Percentiles rank a stretch among this genome's conserved stretches.
These are phyloP conservation scores for Boletus speciosus DNA, from an alignment of 768 basidiomycete species.

Conservation along the genomic window DNA sequence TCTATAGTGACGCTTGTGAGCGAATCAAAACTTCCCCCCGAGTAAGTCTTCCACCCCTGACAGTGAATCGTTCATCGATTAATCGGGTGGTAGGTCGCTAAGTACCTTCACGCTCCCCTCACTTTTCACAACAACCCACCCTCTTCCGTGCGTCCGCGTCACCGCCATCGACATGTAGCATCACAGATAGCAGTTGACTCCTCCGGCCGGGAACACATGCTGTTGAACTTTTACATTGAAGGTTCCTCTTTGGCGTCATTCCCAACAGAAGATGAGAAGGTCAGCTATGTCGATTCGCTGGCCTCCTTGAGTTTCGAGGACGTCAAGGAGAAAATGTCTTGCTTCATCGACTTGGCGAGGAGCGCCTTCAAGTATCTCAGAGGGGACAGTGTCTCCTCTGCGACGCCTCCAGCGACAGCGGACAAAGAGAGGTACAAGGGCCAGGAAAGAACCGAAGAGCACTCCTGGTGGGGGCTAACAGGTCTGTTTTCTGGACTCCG, in stretches of 20 bases:
- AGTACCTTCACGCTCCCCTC: slow-evolving; percentile 64
- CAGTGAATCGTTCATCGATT: not conserved
- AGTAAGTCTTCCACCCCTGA: slow-evolving; percentile 30
- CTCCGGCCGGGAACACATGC: slow-evolving; percentile 76
- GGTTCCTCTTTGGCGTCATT: slow-evolving; percentile 40
- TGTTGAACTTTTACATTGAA: slow-evolving; percentile 80
- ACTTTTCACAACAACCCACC: slow-evolving; percentile 83
- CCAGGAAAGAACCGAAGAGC: slow-evolving; percentile 29
- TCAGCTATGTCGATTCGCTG: slow-evolving; percentile 43
- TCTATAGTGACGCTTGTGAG: slow-evolving; percentile 62
- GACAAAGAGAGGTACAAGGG: slow-evolving; percentile 29
- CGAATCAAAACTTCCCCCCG: slow-evolving; percentile 44
- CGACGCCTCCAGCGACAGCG: slow-evolving; percentile 27
- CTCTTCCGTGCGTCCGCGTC: slow-evolving; percentile 68
- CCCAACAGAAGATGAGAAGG: slow-evolving; percentile 25
- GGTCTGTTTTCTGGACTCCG: slow-evolving; percentile 68
- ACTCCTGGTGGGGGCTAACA: slow-evolving; percentile 51
- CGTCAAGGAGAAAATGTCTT: slow-evolving; percentile 39
- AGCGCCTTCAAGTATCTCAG: slow-evolving; percentile 69
- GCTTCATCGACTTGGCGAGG: slow-evolving; percentile 48
- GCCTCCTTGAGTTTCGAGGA: slow-evolving; percentile 58
- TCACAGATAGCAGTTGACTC: slow-evolving; percentile 75
- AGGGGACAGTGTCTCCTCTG: slow-evolving; percentile 51
- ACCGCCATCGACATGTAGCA: slow-evolving; percentile 77
- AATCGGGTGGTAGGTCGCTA: slow-evolving; percentile 49